Evolutionary conservation across 2,329 filamentous ascomycete species (phyloP).

Genomic region (Sporothrix inflata): DNA sequence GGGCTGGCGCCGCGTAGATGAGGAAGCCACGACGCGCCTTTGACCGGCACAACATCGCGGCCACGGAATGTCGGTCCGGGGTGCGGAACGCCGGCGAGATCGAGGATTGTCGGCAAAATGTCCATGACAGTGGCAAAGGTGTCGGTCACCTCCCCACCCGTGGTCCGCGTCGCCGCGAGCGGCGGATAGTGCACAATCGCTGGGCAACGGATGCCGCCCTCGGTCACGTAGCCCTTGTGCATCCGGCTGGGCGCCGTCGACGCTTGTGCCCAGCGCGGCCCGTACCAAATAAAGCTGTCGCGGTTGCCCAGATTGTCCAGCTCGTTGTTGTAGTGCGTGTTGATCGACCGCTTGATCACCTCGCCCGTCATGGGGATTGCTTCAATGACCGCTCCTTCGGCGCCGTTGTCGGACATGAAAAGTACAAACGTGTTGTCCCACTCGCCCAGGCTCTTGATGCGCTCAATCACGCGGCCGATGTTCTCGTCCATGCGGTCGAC

Average conservation of each 20-base stretch:
- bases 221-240: conserved; percentile 46
- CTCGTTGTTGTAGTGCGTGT: conserved; percentile 56
- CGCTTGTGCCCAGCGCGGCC: conserved; percentile 49
- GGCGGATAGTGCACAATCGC: conserved; percentile 46
- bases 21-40: conserved; percentile 34
- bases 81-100: conserved; percentile 50
- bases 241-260: conserved; percentile 39
- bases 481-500: conserved; percentile 64
- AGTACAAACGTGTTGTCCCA: conserved; percentile 57
- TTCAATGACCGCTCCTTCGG: conserved; percentile 30
- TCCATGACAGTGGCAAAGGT: conserved; percentile 50
- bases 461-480: conserved; percentile 62
- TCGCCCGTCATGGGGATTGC: conserved; percentile 34
- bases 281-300: conserved; percentile 63
- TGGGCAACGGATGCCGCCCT: conserved; percentile 55
- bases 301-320: conserved; percentile 59
- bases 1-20: conserved; percentile 33
- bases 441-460: conserved; percentile 59
- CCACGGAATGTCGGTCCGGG: conserved; percentile 53
- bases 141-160: neutral
- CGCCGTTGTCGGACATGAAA: conserved; percentile 32
- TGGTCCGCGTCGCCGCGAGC: conserved; percentile 41
- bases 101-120: conserved; percentile 52
- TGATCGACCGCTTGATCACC: conserved; percentile 42
- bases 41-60: conserved; percentile 42